Base-by-base conservation (phyloP, 2,329 filamentous ascomycete genomes). In the Domatiomyces catenatus region DNA sequence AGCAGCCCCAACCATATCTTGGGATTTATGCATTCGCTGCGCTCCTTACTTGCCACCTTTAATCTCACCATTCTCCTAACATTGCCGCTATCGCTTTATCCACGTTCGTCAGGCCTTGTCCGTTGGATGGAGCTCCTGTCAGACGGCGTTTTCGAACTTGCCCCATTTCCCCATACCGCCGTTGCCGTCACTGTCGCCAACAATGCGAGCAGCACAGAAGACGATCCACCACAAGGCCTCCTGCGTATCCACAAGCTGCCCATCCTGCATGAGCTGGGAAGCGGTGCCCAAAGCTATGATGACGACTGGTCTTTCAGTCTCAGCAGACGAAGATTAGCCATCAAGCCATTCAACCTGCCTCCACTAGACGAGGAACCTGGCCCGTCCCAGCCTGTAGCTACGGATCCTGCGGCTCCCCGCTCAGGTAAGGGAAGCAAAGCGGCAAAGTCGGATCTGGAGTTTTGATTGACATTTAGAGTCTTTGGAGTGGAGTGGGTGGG, bases 281-380 rank as follows among this genome's bases (percentile, higher is more conserved):
- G 86, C 12, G 82, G 80, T 8, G 75, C 77, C 42, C 77, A 77
- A 52, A 80, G 80, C 55, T 75, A 83, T 49, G 81, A 85, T 20
- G 86, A 94, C 61, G 88, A 95, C 66, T 76, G 94, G 67, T 88
- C 88, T 3, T 98, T 98, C 65, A 89, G 81, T 54, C 69, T 98
- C 48, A 94, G 87, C 64, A 75, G 86, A 60, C 81, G 77, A 59
- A 89, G 86, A 48, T 80, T 98, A 58, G 77, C 86, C 42, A 87
- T 98, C 56, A 85, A 83, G 60, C 87, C 88, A 0, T 95, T 88
- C 66, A 92, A 84, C 63, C 71, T 98, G 44, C 92, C 92, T 22
- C 92, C 92, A 0, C 72, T 90, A 42, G 85, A 88, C 50, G 86
- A 84, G 1, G 86, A 88, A 57, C 76, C 69, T 20, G 22, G 45